Evolutionary conservation across 106 monocot genomes (phyloP).

Genomic region (Phalaenopsis equestris): DNA sequence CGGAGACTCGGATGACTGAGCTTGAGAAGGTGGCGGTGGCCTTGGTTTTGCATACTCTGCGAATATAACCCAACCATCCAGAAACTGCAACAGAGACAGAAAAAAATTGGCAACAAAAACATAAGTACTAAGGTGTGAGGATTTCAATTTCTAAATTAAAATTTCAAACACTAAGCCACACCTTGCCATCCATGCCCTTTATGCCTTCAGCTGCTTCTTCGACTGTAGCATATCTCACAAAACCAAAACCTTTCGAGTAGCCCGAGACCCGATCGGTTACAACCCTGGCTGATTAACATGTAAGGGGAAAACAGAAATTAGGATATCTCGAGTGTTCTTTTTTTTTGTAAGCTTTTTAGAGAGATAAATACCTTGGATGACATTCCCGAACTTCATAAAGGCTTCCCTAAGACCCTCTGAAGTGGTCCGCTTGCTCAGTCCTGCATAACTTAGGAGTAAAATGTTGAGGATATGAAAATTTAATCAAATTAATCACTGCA

Average conservation of each 20-base stretch:
- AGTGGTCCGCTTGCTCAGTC: slow-evolving; percentile 73
- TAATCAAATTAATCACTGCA: not conserved
- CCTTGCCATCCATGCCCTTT: slow-evolving; percentile 76
- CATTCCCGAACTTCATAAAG: slow-evolving; percentile 56
- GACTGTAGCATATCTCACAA: slow-evolving; percentile 48
- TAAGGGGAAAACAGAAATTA: not conserved
- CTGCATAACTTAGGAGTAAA: slow-evolving; percentile 14
- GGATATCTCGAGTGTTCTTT: not conserved
- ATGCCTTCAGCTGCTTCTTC: slow-evolving; percentile 54
- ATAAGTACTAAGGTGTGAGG: not conserved
- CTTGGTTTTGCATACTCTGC: slow-evolving; percentile 78
- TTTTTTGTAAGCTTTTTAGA: not conserved
- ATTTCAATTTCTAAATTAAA: not conserved
- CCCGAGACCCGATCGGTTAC: slow-evolving; percentile 58
- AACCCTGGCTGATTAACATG: slow-evolving; percentile 39
- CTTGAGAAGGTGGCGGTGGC: slow-evolving; percentile 8
- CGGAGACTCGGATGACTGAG: slow-evolving; percentile 5
- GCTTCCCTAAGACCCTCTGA: slow-evolving; percentile 56
- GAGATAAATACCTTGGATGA: slow-evolving; percentile 41
- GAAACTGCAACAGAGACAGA: slow-evolving; percentile 13
- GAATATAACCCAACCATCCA: slow-evolving; percentile 99
- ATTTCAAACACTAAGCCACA: slow-evolving; percentile 1
- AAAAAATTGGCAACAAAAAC: not conserved
- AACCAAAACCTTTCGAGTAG: slow-evolving; percentile 73
- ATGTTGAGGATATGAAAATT: not conserved